phyloP scores from a whole-genome alignment of 495 filamentous ascomycete genomes.

The Pyronema omphalodes region DNA sequence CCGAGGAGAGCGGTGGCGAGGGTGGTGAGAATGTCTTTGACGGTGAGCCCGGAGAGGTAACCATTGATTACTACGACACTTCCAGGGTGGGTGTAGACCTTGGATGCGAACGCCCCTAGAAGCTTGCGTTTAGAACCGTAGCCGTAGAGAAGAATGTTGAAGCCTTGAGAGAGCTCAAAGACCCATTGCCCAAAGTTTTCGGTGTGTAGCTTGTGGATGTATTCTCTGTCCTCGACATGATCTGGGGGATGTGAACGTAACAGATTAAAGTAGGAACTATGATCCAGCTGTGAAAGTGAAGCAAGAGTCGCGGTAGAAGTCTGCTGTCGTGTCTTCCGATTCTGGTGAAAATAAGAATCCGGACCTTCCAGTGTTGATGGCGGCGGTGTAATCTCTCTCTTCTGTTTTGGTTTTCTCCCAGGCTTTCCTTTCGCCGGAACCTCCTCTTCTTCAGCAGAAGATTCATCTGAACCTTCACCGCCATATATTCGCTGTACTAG shows the following conservation, averaged over 20 bases:
- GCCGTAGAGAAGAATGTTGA: conserved; percentile 82
- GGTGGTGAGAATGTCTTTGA: conserved; percentile 61
- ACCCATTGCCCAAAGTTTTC: conserved; percentile 78
- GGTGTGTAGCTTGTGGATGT: conserved; percentile 55
- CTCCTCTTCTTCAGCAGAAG: conserved; percentile 23
- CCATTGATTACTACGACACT: conserved; percentile 72
- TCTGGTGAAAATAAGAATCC: conserved; percentile 87
- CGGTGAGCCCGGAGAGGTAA: conserved; percentile 54
- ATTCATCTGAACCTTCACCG: conserved; percentile 33
- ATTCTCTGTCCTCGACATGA: conserved; percentile 49
- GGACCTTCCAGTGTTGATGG: conserved; percentile 63
- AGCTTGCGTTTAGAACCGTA: conserved; percentile 75
- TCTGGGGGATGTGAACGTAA: conserved; percentile 48
- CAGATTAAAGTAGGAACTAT: conserved; percentile 75
- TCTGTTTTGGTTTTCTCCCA: conserved; percentile 25
- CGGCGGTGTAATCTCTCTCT: conserved; percentile 31
- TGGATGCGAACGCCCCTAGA: conserved; percentile 55
- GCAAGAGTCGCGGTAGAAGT: conserved; percentile 76
- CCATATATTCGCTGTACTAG: conserved; percentile 11
- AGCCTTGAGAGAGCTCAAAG: conserved; percentile 77
- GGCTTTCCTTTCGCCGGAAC: conserved; percentile 5
- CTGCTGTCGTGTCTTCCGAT: conserved; percentile 57
- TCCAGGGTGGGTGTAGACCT: conserved; percentile 35
- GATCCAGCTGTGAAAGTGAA: conserved; percentile 55
- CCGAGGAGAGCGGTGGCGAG: conserved; percentile 48